Percentiles rank a stretch among this genome's conserved stretches.
Evolutionary conservation across 306 rosid species (phyloP).

Genomic region (Ziziphus jujuba): DNA sequence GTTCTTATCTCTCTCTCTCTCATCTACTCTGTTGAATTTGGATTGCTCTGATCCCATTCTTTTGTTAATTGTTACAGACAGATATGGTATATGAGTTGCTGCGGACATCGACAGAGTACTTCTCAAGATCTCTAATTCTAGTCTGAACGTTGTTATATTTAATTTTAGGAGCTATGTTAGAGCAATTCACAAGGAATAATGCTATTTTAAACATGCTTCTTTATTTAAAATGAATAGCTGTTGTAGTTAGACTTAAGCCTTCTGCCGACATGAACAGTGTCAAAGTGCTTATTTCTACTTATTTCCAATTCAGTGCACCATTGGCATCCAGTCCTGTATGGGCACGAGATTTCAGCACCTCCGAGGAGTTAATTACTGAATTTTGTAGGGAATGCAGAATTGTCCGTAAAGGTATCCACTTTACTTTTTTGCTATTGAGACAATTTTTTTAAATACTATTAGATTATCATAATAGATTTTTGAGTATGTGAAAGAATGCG

Average conservation of each 20-base stretch:
- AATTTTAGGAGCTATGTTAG: neutral
- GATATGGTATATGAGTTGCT: conserved; percentile 97
- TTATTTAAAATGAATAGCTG: neutral
- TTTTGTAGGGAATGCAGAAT: conserved; percentile 98
- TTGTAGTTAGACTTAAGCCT: neutral
- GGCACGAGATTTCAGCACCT: conserved; percentile 82
- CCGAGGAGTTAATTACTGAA: conserved; percentile 88
- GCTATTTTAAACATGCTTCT: neutral
- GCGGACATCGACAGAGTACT: conserved; percentile 95
- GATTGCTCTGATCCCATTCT: conserved; percentile 26
- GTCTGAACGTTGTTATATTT: neutral
- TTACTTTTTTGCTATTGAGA: neutral
- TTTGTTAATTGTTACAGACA: conserved; percentile 60
- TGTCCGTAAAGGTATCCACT: conserved; percentile 79
- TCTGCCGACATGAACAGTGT: conserved; percentile 19
- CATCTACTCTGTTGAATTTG: neutral
- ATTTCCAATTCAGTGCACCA: conserved; percentile 64
- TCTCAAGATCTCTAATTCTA: neutral
- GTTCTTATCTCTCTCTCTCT: conserved; percentile 33
- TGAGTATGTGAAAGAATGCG: neutral
- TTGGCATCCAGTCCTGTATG: conserved; percentile 85
- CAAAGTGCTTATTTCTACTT: conserved; percentile 24
- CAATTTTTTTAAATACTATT: conserved; percentile 1
- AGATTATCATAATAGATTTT: conserved; percentile 2
- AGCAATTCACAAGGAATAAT: neutral